Evolutionary conservation across 257 asterid species (phyloP).

Genomic region (Galeopsis tetrahit): DNA sequence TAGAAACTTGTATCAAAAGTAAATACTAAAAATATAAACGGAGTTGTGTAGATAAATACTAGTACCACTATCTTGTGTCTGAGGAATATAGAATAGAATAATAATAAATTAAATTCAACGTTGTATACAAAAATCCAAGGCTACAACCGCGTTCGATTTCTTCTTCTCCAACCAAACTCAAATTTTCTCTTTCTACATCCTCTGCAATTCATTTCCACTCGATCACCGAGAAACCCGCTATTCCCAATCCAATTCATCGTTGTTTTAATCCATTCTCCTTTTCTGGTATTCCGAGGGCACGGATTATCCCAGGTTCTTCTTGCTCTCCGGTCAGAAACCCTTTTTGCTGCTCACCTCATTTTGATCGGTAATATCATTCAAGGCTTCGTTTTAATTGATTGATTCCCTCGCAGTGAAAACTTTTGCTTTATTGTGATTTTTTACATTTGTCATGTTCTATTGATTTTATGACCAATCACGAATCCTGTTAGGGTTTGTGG

Average conservation of each 20-base stretch:
- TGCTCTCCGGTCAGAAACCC: conserved; percentile 52
- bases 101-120: conserved; percentile 39
- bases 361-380: conserved; percentile 22
- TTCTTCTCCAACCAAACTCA: conserved; percentile 44
- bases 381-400: conserved; percentile 30
- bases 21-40: conserved; percentile 20
- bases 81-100: neutral
- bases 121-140: conserved; percentile 23
- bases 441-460: conserved; percentile 16
- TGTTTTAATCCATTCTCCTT: conserved; percentile 28
- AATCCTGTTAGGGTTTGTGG: conserved; percentile 56
- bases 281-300: conserved; percentile 38
- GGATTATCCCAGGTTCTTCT: conserved; percentile 48
- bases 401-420: conserved; percentile 29
- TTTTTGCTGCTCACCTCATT: conserved; percentile 21
- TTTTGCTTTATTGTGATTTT: conserved; percentile 15
- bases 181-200: conserved; percentile 33
- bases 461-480: conserved; percentile 45
- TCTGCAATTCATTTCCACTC: conserved; percentile 29
- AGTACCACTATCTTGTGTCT: no score
- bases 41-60: neutral
- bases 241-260: conserved; percentile 35
- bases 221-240: conserved; percentile 35
- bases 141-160: conserved; percentile 41
- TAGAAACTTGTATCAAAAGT: neutral